A percentile compares a stretch with the other conserved stretches of the same genome.
Conservation (phyloP, 345 rosid species). For the Hibiscus tridactylites region DNA sequence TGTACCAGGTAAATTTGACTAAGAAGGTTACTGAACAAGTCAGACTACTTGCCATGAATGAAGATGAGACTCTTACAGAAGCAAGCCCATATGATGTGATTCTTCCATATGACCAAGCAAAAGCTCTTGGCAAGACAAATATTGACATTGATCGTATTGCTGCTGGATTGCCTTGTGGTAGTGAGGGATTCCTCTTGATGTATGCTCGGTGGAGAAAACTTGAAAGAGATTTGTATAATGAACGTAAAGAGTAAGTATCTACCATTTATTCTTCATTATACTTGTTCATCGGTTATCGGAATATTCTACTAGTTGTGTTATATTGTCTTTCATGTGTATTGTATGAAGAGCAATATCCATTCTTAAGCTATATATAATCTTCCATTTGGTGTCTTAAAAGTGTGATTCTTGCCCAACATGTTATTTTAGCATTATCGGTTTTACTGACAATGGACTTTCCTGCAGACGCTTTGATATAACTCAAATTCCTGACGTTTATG, state of each 20-base stretch:
- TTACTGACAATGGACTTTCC: conserved; percentile 24
- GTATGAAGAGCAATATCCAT: neutral
- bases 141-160: conserved; percentile 95
- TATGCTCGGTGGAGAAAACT: conserved; percentile 99
- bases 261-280: conserved; percentile 9
- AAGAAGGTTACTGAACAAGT: conserved; percentile 97
- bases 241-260: conserved; percentile 75
- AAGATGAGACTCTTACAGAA: conserved; percentile 72
- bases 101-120: conserved; percentile 97
- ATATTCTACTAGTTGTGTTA: neutral
- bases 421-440: neutral
- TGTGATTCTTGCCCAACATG: neutral
- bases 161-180: conserved; percentile 99
- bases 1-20: conserved; percentile 57
- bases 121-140: conserved; percentile 94
- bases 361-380: neutral
- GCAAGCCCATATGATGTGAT: conserved; percentile 51
- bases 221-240: conserved; percentile 93
- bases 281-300: neutral
- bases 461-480: conserved; percentile 95
- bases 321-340: neutral
- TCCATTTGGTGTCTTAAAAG: neutral
- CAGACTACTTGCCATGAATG: conserved; percentile 76
- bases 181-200: conserved; percentile 98
- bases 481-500: conserved; percentile 98